Percentiles rank a stretch among this genome's conserved stretches.
These are phyloP conservation scores for Rutstroemia sp. DNA, from an alignment of 2,329 filamentous ascomycete species.

Conservation along the genomic window DNA sequence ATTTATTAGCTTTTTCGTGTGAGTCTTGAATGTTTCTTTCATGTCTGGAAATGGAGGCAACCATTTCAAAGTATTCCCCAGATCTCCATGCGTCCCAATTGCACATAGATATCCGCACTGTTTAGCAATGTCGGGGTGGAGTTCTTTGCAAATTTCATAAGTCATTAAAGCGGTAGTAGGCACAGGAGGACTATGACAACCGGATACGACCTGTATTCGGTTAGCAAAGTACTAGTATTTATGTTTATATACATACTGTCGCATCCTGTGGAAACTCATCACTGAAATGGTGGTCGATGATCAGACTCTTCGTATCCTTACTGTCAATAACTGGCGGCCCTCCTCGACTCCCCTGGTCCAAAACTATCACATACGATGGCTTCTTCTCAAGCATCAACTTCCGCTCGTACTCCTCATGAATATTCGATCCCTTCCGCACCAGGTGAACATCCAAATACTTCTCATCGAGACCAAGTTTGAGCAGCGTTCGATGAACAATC, in stretches of 20 bases:
- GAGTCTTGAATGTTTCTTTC: slow-evolving; percentile 48
- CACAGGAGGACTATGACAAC: slow-evolving; percentile 57
- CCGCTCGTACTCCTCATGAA: slow-evolving; percentile 49
- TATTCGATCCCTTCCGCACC: slow-evolving; percentile 49
- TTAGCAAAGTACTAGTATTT: not conserved
- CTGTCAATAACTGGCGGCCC: slow-evolving; percentile 45
- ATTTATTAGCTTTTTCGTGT: slow-evolving; percentile 56
- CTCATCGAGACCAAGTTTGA: slow-evolving; percentile 47
- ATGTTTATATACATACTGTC: slow-evolving; percentile 13
- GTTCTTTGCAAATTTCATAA: slow-evolving; percentile 52
- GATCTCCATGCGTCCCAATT: slow-evolving; percentile 59
- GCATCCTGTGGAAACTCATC: slow-evolving; percentile 47
- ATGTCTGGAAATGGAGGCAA: slow-evolving; percentile 60
- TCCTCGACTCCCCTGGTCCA: slow-evolving; percentile 57
- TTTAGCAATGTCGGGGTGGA: slow-evolving; percentile 43
- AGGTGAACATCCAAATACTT: slow-evolving; percentile 50
- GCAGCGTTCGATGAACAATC: slow-evolving; percentile 53
- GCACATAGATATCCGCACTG: slow-evolving; percentile 54
- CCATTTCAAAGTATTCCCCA: slow-evolving; percentile 60
- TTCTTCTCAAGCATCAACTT: slow-evolving; percentile 40
- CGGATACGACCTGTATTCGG: slow-evolving; percentile 43
- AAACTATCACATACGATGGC: slow-evolving; percentile 52
- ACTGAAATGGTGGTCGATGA: slow-evolving; percentile 58
- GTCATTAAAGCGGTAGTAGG: slow-evolving; percentile 58
- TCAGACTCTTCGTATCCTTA: slow-evolving; percentile 40